Conservation (phyloP, 371 early-diverging fungal species). For the Rhizopus sp. region DNA sequence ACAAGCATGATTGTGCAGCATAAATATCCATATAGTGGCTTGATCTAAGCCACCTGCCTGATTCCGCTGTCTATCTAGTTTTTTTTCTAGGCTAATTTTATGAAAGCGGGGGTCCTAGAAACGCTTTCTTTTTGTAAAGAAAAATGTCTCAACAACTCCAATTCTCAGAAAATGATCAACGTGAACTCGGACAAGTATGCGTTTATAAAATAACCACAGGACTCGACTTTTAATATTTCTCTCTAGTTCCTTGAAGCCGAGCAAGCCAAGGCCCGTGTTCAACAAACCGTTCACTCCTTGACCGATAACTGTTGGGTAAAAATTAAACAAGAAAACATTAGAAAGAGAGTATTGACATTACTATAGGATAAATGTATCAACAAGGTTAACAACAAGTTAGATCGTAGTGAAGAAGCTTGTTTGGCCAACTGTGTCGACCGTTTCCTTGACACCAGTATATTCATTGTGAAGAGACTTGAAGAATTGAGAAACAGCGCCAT, state of each 20-base stretch:
- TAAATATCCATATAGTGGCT: no score
- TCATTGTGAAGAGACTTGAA: slow-evolving; percentile 71
- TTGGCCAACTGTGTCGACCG: slow-evolving; percentile 82
- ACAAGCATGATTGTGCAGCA: no score
- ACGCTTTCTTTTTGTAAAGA: slow-evolving; percentile 6
- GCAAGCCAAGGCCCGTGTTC: slow-evolving; percentile 73
- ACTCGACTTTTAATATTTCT: background rate
- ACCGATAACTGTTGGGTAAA: slow-evolving; percentile 74
- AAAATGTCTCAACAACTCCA: slow-evolving; percentile 36
- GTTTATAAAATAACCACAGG: background rate
- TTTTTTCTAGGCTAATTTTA: no score
- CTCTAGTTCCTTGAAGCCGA: slow-evolving; percentile 66
- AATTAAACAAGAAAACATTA: background rate
- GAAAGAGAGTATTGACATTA: background rate
- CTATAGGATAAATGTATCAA: slow-evolving; percentile 71
- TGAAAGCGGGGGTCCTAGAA: slow-evolving; percentile 5
- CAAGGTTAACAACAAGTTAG: slow-evolving; percentile 68
- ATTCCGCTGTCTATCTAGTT: no score
- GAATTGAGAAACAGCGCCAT: slow-evolving; percentile 38
- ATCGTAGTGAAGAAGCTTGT: slow-evolving; percentile 69
- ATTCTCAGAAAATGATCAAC: slow-evolving; percentile 62
- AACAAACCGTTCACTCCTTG: slow-evolving; percentile 67
- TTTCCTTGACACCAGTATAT: slow-evolving; percentile 75
- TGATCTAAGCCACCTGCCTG: no score
- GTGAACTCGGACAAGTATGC: slow-evolving; percentile 56